phyloP scores from a whole-genome alignment of 768 basidiomycete genomes.

The Phaeotremella fagi region DNA sequence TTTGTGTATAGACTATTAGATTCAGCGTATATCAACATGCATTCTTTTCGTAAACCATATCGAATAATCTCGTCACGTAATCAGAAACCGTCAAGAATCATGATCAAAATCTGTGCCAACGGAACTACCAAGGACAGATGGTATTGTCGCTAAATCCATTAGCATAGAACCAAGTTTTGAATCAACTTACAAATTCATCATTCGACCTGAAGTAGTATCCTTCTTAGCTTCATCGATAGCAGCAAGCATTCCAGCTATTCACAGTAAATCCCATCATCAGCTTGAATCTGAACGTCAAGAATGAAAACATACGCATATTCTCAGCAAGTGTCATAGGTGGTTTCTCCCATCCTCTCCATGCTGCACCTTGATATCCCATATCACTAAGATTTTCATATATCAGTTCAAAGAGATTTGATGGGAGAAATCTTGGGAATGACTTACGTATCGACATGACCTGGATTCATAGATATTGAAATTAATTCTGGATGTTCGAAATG shows the following conservation, averaged over 20 bases:
- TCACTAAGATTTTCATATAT: not conserved
- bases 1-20: too few species aligned
- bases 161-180: not conserved
- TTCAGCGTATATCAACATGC: too few species aligned
- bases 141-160: not conserved
- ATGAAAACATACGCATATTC: not conserved
- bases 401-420: not conserved
- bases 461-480: not conserved
- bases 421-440: too few species aligned
- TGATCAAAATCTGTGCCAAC: too few species aligned
- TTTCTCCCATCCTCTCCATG: not conserved
- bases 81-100: too few species aligned
- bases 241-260: constrained; percentile 6
- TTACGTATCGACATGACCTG: not conserved
- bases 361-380: not conserved
- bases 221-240: constrained; percentile 6
- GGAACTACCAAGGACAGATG: not conserved
- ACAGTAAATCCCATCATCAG: too few species aligned
- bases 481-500: not conserved
- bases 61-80: too few species aligned
- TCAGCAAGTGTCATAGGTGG: not conserved
- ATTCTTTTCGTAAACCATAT: too few species aligned
- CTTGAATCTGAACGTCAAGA: too few species aligned
- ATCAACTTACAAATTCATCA: constrained; percentile 8
- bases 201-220: constrained; percentile 3